Base-by-base conservation (phyloP, 768 basidiomycete genomes). In the Hygrocybe punicea region DNA sequence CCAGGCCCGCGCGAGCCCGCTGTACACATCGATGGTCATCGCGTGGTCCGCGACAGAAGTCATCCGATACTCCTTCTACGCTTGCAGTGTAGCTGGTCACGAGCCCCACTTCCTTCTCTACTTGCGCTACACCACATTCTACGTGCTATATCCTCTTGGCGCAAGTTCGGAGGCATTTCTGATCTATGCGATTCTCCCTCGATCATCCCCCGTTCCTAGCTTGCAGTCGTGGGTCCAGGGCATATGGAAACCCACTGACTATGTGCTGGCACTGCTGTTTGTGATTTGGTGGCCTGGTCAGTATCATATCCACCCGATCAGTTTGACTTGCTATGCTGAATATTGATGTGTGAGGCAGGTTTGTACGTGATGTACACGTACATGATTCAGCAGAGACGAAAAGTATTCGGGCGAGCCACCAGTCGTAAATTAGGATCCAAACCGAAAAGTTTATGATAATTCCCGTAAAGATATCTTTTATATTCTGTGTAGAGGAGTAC, bases 1-100 rank as follows among this genome's bases (percentile, higher is more conserved):
- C 23, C 57, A 89, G 84, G 80, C 89, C 24, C 88, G 84, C 60
- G 67, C 76, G 3, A 86, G 83, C 66, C 91, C 97, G 3, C 67
- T 94, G 24, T 98, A 91, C 76, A 82, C 91, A 6, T 85, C 87
- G 50, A 96, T 98, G 93, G 81, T 98, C 53, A 72, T 96, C 59
- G 89, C 95, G 0, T 98, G 97, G 97, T 87, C 91, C 0, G 59
- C 86, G 51, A 91, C 93, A 14, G 97, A 99, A 73, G 83, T 95
- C 47, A 84, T 95, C 56, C 91, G 97, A 29, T 98, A 98, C 73
- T 68, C 83, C 8, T 96, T 87, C 78, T 99, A 98, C 70, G 86
- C 88, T 2, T 74, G 78, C 64, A 78, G 76, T 42, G 79, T 96
- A 4, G 59, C 90, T 40, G 82, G 83, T 5, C 61, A 68, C 63